Evolutionary conservation across 305 asterid species (phyloP), one percentile per base, ranked within the genome.

Genomic region (Solanum aculeatissimum): DNA sequence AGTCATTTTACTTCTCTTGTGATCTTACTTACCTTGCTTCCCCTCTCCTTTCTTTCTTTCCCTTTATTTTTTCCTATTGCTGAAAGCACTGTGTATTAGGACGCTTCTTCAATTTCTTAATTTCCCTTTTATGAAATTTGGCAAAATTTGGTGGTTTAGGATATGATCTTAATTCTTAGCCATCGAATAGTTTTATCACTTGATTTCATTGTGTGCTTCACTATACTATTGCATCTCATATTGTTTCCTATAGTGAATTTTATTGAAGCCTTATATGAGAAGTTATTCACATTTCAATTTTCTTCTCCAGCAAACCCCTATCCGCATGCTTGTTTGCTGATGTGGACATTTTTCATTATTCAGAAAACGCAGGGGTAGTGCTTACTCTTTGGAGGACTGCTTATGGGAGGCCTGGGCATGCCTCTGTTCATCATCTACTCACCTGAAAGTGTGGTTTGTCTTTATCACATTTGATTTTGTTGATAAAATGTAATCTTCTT

Each of bases 341-440:
- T 60, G 7, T 70, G 25, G 57, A 38, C 25, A 74, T 80, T 10
- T 60, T 57, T 43, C 86, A 68, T 65, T 53, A 8, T 90, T 90
- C 87, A 87, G 86, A 88, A 84, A 77, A 86, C 69, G 84, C 95
- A 95, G 99, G 97, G 93, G 93, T 57, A 87, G 86, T 84, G 19
- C 88, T 84, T 93, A 92, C 81, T 89, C 98, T 85, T 93, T 97
- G 45, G 99, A 97, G 92, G 99, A 97, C 88, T 97, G 99, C 93
- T 93, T 90, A 82, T 97, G 99, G 98, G 98, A 97, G 92, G 99
- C 99, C 75, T 97, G 99, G 99, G 99, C 99, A 69, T 97, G 99
- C 88, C 89, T 97, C 42, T 92, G 97, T 88, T 97, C 99, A 87
- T 97, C 99, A 79, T 97, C 99, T 70, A 97, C 99, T 45, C 98